Evolutionary conservation across 805 yeast species (phyloP), one percentile per base, ranked within the genome.

Genomic region (Huiozyma naganishii): DNA sequence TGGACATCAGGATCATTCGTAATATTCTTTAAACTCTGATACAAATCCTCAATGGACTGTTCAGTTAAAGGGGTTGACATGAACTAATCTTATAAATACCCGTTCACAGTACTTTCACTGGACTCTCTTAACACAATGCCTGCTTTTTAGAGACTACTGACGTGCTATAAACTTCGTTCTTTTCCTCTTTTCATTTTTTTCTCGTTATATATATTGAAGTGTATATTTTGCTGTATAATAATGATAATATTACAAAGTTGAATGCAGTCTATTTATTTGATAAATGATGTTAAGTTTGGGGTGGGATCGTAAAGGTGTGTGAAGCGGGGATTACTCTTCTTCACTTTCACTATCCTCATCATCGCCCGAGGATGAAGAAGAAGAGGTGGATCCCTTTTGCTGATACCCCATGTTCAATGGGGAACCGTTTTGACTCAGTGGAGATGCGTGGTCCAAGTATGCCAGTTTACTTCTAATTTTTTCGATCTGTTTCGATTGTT

Each of bases 381-480:
- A 43, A 6, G 43, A 47, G 12, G 37, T 28, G 8, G 41, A 27
- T 27, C 36, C 40, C 36, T 46, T 42, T 27, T 44, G 44, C 17
- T 32, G 6, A 17, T 50, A 52, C 32, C 37, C 11, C 13, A 44
- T 35, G 39, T 38, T 67, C 51, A 67, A 61, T 45, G 72, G 71
- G 48, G 72, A 65, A 12, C 60, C 62, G 37, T 57, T 58, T 39
- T 59, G 57, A 46, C 62, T 59, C 59, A 72, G 71, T 43, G 72
- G 72, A 46, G 72, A 68, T 48, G 74, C 76, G 36, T 66, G 68
- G 46, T 82, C 83, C 52, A 82, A 71, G 54, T 84, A 80, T 51
- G 84, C 87, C 54, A 90, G 69, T 64, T 87, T 80, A 62, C 77
- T 76, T 62, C 79, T 82, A 57, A 84, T 70, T 53, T 73, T 75